A percentile compares a stretch with the other conserved stretches of the same genome.
These are phyloP conservation scores for Pseudogymnoascus sp. DNA, from an alignment of 2,329 filamentous ascomycete species.

Conservation along the genomic window DNA sequence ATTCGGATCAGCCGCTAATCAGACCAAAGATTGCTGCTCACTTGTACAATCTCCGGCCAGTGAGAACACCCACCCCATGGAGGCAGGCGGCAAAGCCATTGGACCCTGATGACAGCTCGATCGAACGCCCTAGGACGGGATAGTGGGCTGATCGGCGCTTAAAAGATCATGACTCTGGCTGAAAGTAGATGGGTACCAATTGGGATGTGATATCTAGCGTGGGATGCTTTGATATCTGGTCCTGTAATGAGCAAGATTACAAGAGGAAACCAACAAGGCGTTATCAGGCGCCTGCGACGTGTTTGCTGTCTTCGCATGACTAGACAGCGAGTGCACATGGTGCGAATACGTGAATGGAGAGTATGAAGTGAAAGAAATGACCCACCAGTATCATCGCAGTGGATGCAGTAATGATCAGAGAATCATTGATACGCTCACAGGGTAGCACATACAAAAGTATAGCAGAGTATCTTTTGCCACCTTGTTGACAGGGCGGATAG, in stretches of 20 bases:
- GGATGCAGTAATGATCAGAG: background rate
- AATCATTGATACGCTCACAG: background rate
- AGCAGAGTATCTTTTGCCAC: background rate
- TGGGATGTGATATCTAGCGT: background rate
- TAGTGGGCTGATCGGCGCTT: background rate
- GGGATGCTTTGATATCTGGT: background rate
- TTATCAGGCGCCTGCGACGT: background rate
- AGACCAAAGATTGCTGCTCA: background rate
- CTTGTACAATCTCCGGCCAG: slow-evolving; percentile 3
- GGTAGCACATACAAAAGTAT: background rate
- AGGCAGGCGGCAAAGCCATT: background rate
- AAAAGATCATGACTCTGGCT: background rate
- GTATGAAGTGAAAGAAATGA: slow-evolving; percentile 1
- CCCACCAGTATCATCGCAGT: background rate
- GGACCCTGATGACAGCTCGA: slow-evolving; percentile 2
- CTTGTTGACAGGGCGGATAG: background rate
- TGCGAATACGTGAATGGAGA: background rate
- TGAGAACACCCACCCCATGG: background rate
- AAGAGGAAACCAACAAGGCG: background rate
- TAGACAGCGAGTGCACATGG: background rate
- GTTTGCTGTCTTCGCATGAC: background rate
- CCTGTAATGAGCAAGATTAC: background rate
- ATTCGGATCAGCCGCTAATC: background rate
- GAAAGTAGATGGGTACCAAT: background rate
- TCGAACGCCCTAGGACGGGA: background rate